Percentiles rank a stretch among this genome's conserved stretches.
Evolutionary conservation across 1,284 basidiomycete genomes (phyloP).

Genomic region (Puccinia horiana): DNA sequence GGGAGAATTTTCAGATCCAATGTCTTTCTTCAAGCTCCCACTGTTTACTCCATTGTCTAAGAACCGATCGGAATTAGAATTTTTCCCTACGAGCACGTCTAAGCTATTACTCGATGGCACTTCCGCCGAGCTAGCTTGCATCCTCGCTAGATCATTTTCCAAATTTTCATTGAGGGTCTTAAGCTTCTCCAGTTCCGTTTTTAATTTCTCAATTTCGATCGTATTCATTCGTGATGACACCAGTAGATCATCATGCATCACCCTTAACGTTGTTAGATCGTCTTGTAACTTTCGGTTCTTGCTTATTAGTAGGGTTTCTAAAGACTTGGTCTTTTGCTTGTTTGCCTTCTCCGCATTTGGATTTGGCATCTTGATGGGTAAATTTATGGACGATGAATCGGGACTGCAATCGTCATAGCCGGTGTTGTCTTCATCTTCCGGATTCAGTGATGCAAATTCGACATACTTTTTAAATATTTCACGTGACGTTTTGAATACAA

Average conservation of each 20-base stretch:
- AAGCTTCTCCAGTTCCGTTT: slow-evolving; percentile 74
- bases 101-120: slow-evolving; percentile 55
- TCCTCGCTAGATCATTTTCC: slow-evolving; percentile 81
- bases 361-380: slow-evolving; percentile 66
- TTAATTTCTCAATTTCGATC: slow-evolving; percentile 66
- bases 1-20: slow-evolving; percentile 50
- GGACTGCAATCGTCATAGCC: slow-evolving; percentile 60
- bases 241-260: slow-evolving; percentile 76
- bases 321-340: slow-evolving; percentile 71
- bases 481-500: background rate
- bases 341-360: slow-evolving; percentile 82
- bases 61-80: slow-evolving; percentile 54
- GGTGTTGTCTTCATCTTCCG: slow-evolving; percentile 67
- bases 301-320: slow-evolving; percentile 83
- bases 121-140: slow-evolving; percentile 66
- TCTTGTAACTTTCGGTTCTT: slow-evolving; percentile 95
- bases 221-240: slow-evolving; percentile 67
- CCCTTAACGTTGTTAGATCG: slow-evolving; percentile 85
- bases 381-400: slow-evolving; percentile 61
- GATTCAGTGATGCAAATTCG: slow-evolving; percentile 55
- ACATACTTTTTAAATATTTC: slow-evolving; percentile 23
- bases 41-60: slow-evolving; percentile 66
- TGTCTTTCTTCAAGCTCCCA: slow-evolving; percentile 62
- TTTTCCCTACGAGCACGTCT: slow-evolving; percentile 49
- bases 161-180: slow-evolving; percentile 79